phyloP scores from a whole-genome alignment of 2,329 filamentous ascomycete species.

The Alternaria rosae region DNA sequence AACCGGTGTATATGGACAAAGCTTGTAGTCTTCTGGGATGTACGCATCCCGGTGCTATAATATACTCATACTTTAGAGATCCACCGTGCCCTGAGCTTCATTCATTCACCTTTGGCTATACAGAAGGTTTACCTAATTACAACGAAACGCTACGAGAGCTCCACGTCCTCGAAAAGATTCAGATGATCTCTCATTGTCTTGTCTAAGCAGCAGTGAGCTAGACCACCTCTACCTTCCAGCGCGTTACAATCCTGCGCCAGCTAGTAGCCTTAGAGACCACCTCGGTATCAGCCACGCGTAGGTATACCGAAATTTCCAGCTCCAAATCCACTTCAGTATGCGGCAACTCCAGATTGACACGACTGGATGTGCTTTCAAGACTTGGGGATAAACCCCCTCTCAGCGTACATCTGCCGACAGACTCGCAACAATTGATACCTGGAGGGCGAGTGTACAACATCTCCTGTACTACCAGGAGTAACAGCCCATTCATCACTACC shows the following conservation, averaged over 20 bases:
- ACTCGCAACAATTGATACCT: background rate
- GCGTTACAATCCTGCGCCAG: background rate
- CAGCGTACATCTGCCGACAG: background rate
- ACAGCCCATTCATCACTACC: background rate
- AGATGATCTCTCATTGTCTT: background rate
- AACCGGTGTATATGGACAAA: background rate
- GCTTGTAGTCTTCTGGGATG: background rate
- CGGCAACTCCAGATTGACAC: background rate
- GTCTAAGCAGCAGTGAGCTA: background rate
- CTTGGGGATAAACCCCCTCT: background rate
- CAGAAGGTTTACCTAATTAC: background rate
- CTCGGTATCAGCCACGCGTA: background rate
- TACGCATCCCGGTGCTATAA: background rate
- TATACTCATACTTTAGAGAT: background rate
- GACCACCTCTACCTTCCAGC: background rate
- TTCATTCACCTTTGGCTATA: background rate
- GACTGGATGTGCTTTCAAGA: background rate
- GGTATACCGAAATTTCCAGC: background rate
- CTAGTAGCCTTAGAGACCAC: background rate
- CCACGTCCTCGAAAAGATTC: background rate
- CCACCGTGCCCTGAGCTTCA: background rate
- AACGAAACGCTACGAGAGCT: background rate
- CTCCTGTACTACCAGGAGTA: background rate
- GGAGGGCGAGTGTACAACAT: background rate
- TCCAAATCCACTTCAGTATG: background rate